Evolutionary conservation across 495 filamentous ascomycete genomes (phyloP), one percentile per base, ranked within the genome.

Genomic region (Talaromyces thailandensis): DNA sequence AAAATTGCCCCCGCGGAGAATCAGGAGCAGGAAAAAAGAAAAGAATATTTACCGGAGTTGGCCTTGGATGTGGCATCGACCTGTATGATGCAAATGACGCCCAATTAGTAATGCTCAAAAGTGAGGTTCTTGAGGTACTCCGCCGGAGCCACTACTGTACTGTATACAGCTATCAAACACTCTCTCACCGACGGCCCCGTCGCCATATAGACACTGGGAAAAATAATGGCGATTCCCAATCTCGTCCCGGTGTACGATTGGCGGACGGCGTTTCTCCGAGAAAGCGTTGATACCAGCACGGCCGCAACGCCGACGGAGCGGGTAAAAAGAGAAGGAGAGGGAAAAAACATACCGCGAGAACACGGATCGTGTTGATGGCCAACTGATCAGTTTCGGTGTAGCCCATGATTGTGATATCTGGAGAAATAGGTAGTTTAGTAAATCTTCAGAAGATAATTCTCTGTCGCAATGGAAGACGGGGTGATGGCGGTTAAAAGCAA

Each of bases 341-440:
- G 50, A 65, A 24, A 52, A 52, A 61, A 61, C 76, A 43, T 88
- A 98, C 94, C 67, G 94, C 93, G 67, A 98, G 85, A 69, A 92
- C 72, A 74, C 95, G 92, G 80, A 98, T 98, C 73, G 93, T 96
- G 88, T 98, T 98, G 79, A 99, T 89, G 69, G 89, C 89, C 75
- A 92, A 85, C 81, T 88, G 79, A 75, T 99, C 94, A 69, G 85
- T 70, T 69, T 98, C 87, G 68, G 80, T 81, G 83, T 88, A 96
- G 79, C 85, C 86, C 94, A 98, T 98, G 78, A 80, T 95, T 78
- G 79, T 78, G 69, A 67, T 67, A 73, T 73, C 69, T 79, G 64
- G 56, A 60, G n/a, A 4, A 57, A 25, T 14, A 3, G 21, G 31
- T 48, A 51, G 43, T 60, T 51, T 21, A 60, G 58, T 45, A 45